Evolutionary conservation across 805 yeast species (phyloP).

Genomic region (Lipomyces spencermartinsiae): DNA sequence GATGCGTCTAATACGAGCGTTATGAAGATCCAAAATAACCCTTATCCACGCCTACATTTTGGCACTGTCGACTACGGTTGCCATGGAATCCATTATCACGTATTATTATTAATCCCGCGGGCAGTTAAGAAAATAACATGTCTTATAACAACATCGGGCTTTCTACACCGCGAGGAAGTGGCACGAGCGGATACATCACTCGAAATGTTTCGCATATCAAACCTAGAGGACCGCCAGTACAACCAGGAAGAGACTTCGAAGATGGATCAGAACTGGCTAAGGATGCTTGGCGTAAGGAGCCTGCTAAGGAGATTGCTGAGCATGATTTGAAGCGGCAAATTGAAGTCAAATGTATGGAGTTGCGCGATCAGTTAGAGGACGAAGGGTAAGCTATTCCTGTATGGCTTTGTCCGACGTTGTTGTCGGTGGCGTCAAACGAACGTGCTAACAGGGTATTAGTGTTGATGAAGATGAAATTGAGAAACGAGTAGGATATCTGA

Average conservation of each 20-base stretch:
- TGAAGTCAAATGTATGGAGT: slow-evolving; percentile 41
- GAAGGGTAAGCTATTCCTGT: slow-evolving; percentile 28
- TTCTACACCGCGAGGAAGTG: slow-evolving; percentile 45
- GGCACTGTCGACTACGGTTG: too few relatives aligned
- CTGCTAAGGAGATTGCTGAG: slow-evolving; percentile 29
- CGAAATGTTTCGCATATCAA: slow-evolving; percentile 37
- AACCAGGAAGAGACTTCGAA: slow-evolving; percentile 11
- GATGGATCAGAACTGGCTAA: slow-evolving; percentile 23
- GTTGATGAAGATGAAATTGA: slow-evolving; percentile 40
- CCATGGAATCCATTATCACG: neutral
- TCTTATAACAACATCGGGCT: slow-evolving; percentile 45
- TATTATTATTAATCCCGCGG: neutral
- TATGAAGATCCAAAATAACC: too few relatives aligned
- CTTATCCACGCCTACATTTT: too few relatives aligned
- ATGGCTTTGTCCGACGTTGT: neutral
- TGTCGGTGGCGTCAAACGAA: neutral
- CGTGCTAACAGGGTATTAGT: slow-evolving; percentile 8
- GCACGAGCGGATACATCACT: slow-evolving; percentile 44
- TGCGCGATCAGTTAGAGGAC: slow-evolving; percentile 40
- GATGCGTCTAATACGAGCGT: too few relatives aligned
- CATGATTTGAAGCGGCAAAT: slow-evolving; percentile 37
- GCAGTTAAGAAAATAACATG: slow-evolving; percentile 14
- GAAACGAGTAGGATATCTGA: slow-evolving; percentile 28
- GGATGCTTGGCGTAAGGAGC: slow-evolving; percentile 19
- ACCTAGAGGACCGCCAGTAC: slow-evolving; percentile 12